Evolutionary conservation across 2,329 filamentous ascomycete species (phyloP), one percentile per base, ranked within the genome.

Genomic region (Raffaelea arxii): DNA sequence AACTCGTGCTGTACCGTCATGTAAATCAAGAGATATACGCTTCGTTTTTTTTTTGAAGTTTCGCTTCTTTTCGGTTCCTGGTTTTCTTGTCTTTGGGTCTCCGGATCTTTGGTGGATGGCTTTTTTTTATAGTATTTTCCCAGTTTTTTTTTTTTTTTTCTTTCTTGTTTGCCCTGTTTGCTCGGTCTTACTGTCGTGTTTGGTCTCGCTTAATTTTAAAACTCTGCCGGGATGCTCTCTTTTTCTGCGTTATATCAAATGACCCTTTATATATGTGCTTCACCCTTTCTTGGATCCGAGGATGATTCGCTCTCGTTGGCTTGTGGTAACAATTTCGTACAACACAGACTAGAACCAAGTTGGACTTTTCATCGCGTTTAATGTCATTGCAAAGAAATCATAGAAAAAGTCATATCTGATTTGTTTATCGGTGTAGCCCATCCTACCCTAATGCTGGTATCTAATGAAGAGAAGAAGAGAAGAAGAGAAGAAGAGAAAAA

Each of bases 1-100:
- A 88, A 87, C 67, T 84, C 80, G 22, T 87, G 84, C 75, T 86
- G 83, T 61, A 58, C 78, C 49, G 59, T 85, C 57, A 85, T 85
- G 80, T 86, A 76, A 60, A 23, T 12, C 19, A n/a, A 16, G 12
- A 12, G n/a, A 41, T 14, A 37, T 18, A 41, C 9, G 27, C 35
- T 9, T 35, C 22, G n/a, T 4, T 32, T 2, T 10, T 48, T 35
- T 47, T 43, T 25, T n/a, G n/a, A n/a, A n/a, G n/a, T n/a, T n/a
- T n/a, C n/a, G n/a, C n/a, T n/a, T n/a, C n/a, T n/a, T n/a, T n/a
- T n/a, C n/a, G n/a, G n/a, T n/a, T n/a, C n/a, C n/a, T n/a, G n/a
- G n/a, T n/a, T n/a, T n/a, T n/a, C n/a, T n/a, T n/a, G n/a, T n/a
- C n/a, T n/a, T n/a, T n/a, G n/a, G n/a, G n/a, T n/a, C n/a, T n/a